phyloP scores from a whole-genome alignment of 2,329 filamentous ascomycete genomes.

The Fusarium dlaminii region DNA sequence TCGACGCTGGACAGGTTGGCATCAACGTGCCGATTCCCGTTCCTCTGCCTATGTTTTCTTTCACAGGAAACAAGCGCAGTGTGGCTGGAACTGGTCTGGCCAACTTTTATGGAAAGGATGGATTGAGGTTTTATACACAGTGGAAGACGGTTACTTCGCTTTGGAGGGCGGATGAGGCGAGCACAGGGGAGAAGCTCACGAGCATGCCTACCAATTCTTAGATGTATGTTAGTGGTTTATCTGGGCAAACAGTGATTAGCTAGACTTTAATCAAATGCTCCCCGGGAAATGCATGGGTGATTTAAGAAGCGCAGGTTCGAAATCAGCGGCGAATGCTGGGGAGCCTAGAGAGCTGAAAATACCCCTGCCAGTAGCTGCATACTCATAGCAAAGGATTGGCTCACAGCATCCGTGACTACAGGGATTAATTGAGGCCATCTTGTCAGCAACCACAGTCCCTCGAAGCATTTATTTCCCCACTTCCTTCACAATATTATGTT shows the following conservation, averaged over 20 bases:
- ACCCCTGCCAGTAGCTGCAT: not conserved
- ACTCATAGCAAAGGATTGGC: not conserved
- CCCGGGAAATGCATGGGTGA: fast-evolving
- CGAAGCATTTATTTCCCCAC: too few species aligned
- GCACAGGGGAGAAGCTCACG: constrained; percentile 21
- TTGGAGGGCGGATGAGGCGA: constrained; percentile 61
- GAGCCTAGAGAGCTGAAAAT: fast-evolving
- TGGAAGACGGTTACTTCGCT: constrained; percentile 91
- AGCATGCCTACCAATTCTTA: constrained; percentile 17
- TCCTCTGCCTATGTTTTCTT: constrained; percentile 72
- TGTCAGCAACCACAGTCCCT: not conserved
- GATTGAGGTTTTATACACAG: constrained; percentile 89
- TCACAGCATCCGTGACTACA: fast-evolving
- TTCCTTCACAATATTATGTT: too few species aligned
- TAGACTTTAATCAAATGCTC: not conserved
- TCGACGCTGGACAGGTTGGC: constrained; percentile 81
- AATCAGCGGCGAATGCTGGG: fast-evolving
- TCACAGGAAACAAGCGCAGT: constrained; percentile 80
- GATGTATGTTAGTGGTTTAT: fast-evolving
- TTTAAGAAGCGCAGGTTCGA: fast-evolving
- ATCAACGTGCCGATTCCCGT: constrained; percentile 81
- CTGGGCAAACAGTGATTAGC: fast-evolving
- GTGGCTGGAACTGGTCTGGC: constrained; percentile 86
- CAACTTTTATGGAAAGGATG: constrained; percentile 91
- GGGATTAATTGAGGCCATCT: fast-evolving